phyloP scores from a whole-genome alignment of 2,329 filamentous ascomycete genomes.

The Stachybotrys elegans region DNA sequence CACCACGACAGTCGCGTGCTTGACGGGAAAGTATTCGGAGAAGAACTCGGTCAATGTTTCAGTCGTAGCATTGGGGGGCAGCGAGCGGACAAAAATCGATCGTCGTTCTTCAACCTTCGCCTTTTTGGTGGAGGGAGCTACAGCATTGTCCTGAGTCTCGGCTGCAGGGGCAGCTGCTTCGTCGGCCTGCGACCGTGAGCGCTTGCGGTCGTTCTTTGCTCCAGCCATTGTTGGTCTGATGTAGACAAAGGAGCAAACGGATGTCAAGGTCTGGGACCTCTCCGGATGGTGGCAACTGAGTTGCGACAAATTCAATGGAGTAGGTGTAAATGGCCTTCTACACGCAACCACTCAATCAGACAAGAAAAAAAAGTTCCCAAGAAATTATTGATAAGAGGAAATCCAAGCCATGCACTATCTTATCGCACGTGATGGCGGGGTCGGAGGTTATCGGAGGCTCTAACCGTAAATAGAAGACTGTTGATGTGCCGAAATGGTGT shows the following conservation, averaged over 20 bases:
- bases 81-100: constrained; percentile 85
- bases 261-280: no score
- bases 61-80: constrained; percentile 72
- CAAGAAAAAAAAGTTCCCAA: no score
- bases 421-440: constrained; percentile 29
- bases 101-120: constrained; percentile 54
- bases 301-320: no score
- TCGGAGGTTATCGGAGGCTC: constrained; percentile 8
- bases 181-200: constrained; percentile 27
- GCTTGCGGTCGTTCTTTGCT: constrained; percentile 27
- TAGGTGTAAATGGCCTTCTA: no score
- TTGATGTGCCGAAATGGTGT: constrained; percentile 27
- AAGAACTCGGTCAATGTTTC: constrained; percentile 84
- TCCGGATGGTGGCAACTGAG: no score
- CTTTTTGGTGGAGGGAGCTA: constrained; percentile 43
- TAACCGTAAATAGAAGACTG: constrained; percentile 26
- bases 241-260: no score
- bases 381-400: no score
- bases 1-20: constrained; percentile 88
- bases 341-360: no score
- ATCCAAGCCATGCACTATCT: constrained; percentile 19
- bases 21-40: constrained; percentile 89
- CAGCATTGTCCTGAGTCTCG: constrained; percentile 25
- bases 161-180: constrained; percentile 21
- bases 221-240: constrained; percentile 20